phyloP scores from a whole-genome alignment of 1,139 yeast species.

The Yamadazyma buinensis region DNA sequence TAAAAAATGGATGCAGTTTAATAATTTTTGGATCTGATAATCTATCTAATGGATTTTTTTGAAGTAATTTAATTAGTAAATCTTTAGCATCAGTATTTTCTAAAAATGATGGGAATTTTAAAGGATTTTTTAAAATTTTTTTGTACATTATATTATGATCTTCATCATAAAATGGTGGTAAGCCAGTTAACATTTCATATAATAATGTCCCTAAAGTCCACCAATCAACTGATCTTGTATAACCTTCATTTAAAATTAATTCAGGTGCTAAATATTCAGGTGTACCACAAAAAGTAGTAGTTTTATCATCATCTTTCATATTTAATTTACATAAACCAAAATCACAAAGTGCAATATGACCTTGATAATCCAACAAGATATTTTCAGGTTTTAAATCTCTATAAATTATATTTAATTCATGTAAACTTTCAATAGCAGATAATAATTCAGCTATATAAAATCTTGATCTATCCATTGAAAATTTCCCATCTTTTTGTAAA shows the following conservation, averaged over 20 bases:
- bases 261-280: conserved; percentile 98
- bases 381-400: conserved; percentile 96
- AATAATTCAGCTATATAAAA: conserved; percentile 92
- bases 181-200: conserved; percentile 94
- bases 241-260: conserved; percentile 83
- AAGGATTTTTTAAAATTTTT: conserved; percentile 84
- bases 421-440: conserved; percentile 88
- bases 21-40: conserved; percentile 84
- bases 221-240: conserved; percentile 94
- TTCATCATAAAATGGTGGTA: conserved; percentile 95
- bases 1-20: conserved; percentile 81
- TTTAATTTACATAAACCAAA: conserved; percentile 93
- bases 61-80: conserved; percentile 67
- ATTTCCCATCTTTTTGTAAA: conserved; percentile 85
- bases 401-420: conserved; percentile 86
- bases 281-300: conserved; percentile 94
- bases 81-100: conserved; percentile 84
- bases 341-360: conserved; percentile 96
- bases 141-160: conserved; percentile 93
- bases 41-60: conserved; percentile 81
- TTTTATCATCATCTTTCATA: conserved; percentile 84
- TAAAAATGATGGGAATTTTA: conserved; percentile 83
- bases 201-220: conserved; percentile 95
- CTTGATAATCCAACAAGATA: conserved; percentile 88
- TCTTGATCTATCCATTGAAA: conserved; percentile 83